Percentiles rank a stretch among this genome's conserved stretches.
Evolutionary conservation across 768 basidiomycete genomes (phyloP).

Genomic region (Boletus eberwhitei): DNA sequence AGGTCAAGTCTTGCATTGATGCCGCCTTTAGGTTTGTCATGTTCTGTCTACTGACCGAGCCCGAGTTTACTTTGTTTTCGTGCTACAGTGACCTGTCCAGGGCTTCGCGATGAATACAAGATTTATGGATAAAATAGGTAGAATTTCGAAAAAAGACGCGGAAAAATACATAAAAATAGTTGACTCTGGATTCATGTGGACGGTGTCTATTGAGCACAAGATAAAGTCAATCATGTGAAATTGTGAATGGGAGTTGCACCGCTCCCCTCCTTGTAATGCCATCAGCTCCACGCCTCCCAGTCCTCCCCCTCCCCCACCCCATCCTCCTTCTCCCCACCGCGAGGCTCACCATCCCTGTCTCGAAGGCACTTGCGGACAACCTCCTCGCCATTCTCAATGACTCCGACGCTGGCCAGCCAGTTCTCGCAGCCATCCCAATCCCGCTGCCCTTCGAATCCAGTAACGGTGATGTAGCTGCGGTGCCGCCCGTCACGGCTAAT

Average conservation of each 20-base stretch:
- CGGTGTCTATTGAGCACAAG: neutral
- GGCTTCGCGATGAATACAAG: slow-evolving; percentile 20
- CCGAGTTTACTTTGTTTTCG: neutral
- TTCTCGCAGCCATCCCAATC: slow-evolving; percentile 66
- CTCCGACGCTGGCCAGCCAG: slow-evolving; percentile 58
- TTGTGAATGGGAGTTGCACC: neutral
- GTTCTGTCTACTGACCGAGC: neutral
- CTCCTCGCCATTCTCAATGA: slow-evolving; percentile 67
- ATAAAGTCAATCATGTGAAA: neutral
- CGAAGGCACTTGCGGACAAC: slow-evolving; percentile 56
- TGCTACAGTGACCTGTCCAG: slow-evolving; percentile 45
- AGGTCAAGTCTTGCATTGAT: slow-evolving; percentile 83
- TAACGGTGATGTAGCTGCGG: slow-evolving; percentile 2
- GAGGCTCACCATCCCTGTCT: slow-evolving; percentile 64
- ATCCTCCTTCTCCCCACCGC: slow-evolving; percentile 73
- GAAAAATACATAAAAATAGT: slow-evolving; percentile 44
- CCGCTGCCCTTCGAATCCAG: slow-evolving; percentile 24
- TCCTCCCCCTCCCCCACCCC: slow-evolving; percentile 70
- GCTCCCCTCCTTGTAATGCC: slow-evolving; percentile 15
- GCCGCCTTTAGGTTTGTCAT: slow-evolving; percentile 71
- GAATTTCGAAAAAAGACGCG: slow-evolving; percentile 63
- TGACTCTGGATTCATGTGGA: neutral
- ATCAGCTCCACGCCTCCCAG: slow-evolving; percentile 47
- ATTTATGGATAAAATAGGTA: slow-evolving; percentile 51
- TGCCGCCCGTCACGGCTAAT: neutral